phyloP scores from a whole-genome alignment of 495 filamentous ascomycete species.

The Aspergillus sclerotioniger region DNA sequence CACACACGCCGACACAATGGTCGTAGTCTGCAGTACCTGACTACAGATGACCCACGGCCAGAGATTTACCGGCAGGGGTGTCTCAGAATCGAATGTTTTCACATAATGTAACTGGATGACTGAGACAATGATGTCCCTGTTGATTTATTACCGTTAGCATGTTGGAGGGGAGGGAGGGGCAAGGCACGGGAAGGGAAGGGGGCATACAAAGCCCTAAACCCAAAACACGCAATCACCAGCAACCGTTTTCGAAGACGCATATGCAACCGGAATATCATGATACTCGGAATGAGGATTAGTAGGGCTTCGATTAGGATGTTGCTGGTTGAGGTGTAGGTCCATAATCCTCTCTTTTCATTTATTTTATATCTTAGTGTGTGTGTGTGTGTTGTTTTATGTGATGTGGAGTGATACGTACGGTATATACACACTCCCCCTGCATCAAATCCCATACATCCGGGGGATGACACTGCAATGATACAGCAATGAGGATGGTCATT shows the following conservation, averaged over 20 bases:
- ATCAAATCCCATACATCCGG: background rate
- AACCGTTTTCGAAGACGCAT: background rate
- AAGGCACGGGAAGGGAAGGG: too few relatives aligned
- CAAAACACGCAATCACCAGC: background rate
- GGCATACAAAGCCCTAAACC: background rate
- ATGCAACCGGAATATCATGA: background rate
- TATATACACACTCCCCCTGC: background rate
- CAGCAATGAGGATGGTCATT: background rate
- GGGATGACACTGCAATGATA: background rate
- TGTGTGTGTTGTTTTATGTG: background rate
- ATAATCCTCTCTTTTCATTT: background rate
- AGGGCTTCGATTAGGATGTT: slow-evolving; percentile 1
- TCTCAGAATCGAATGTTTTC: background rate
- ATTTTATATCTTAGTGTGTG: background rate
- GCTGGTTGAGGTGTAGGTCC: background rate
- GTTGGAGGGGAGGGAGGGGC: background rate
- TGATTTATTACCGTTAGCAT: background rate
- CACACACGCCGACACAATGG: slow-evolving; percentile 5
- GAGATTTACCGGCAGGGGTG: background rate
- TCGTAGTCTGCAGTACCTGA: slow-evolving; percentile 6
- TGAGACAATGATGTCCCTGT: background rate
- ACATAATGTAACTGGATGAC: background rate
- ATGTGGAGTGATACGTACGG: too few relatives aligned
- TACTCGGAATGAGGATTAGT: background rate
- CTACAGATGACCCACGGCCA: slow-evolving; percentile 7